phyloP scores from a whole-genome alignment of 1,139 yeast genomes.

The Blastobotrys persicus region DNA sequence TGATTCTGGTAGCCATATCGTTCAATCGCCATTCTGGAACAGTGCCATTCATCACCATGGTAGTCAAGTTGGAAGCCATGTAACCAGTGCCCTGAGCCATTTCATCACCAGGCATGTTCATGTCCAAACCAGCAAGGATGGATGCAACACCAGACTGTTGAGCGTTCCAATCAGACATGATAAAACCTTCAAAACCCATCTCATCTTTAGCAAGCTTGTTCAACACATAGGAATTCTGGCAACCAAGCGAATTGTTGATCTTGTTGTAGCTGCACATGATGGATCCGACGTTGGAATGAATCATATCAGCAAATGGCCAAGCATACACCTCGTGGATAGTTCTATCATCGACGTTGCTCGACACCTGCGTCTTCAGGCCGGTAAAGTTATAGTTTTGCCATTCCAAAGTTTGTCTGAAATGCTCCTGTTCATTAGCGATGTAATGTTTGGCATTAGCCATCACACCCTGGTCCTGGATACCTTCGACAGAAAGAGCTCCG shows the following conservation, averaged over 20 bases:
- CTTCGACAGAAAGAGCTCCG: conserved; percentile 53
- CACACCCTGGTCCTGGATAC: conserved; percentile 59
- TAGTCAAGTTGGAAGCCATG: conserved; percentile 58
- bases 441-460: conserved; percentile 55
- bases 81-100: conserved; percentile 53
- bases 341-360: conserved; percentile 56
- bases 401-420: conserved; percentile 44
- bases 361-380: conserved; percentile 22
- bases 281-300: conserved; percentile 59
- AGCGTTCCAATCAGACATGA: conserved; percentile 67
- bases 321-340: conserved; percentile 61
- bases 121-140: conserved; percentile 60
- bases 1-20: conserved; percentile 60
- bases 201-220: conserved; percentile 59
- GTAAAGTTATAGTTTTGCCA: conserved; percentile 30
- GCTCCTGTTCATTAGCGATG: conserved; percentile 64
- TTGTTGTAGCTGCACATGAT: conserved; percentile 62
- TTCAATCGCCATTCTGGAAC: conserved; percentile 54
- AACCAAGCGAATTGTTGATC: conserved; percentile 57
- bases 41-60: conserved; percentile 56
- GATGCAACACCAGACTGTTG: conserved; percentile 53
- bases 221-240: conserved; percentile 58
- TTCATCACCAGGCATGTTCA: conserved; percentile 66
- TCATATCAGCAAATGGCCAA: conserved; percentile 67
- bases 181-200: conserved; percentile 65